Evolutionary conservation across 805 yeast species (phyloP).

Genomic region (Teunomyces gatunensis): DNA sequence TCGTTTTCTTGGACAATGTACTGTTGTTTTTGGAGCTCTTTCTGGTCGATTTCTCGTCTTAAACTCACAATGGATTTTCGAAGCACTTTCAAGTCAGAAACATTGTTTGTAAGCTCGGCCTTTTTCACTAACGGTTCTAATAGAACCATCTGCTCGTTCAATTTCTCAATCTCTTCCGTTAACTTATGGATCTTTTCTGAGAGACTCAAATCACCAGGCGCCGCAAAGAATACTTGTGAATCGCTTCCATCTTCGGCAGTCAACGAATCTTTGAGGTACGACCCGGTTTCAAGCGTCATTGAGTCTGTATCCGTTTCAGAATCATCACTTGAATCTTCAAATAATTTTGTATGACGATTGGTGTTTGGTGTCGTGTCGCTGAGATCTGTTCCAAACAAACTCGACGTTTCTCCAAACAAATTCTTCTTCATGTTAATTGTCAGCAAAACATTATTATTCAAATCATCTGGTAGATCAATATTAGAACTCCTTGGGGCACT

Average conservation of each 20-base stretch:
- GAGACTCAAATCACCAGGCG: slow-evolving; percentile 66
- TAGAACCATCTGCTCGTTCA: slow-evolving; percentile 61
- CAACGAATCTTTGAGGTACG: slow-evolving; percentile 12
- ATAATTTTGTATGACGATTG: slow-evolving; percentile 26
- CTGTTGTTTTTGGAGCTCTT: slow-evolving; percentile 76
- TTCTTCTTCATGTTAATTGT: slow-evolving; percentile 13
- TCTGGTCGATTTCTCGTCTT: slow-evolving; percentile 67
- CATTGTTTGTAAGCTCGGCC: slow-evolving; percentile 81
- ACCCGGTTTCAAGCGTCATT: slow-evolving; percentile 16
- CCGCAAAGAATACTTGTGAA: slow-evolving; percentile 50
- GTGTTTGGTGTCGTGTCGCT: background rate
- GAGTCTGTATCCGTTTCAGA: slow-evolving; percentile 35
- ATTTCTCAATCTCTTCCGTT: slow-evolving; percentile 52
- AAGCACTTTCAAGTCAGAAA: slow-evolving; percentile 64
- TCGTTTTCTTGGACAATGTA: slow-evolving; percentile 80
- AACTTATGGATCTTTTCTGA: slow-evolving; percentile 66
- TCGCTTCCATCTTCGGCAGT: slow-evolving; percentile 7
- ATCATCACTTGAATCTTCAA: slow-evolving; percentile 36
- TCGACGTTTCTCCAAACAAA: slow-evolving; percentile 25
- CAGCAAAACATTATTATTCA: slow-evolving; percentile 5
- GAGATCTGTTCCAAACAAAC: slow-evolving; percentile 26
- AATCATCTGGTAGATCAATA: background rate
- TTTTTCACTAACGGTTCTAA: slow-evolving; percentile 68
- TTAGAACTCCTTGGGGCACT: slow-evolving; percentile 1
- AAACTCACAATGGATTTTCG: slow-evolving; percentile 65